Conservation (phyloP, 352 stramenopile species). For the Phytophthora fragariae region DNA sequence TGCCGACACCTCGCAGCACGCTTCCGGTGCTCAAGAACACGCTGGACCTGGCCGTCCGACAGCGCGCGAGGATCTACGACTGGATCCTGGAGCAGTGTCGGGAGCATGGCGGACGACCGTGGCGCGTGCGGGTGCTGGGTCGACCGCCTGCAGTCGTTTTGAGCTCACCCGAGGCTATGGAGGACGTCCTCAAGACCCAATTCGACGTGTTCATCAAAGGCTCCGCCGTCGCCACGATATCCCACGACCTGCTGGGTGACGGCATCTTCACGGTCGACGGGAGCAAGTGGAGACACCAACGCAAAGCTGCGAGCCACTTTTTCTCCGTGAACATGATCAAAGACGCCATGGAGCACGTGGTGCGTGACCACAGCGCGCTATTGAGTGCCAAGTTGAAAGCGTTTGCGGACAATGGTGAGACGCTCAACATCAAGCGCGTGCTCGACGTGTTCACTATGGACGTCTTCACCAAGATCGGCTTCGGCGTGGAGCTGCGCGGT, state of each 20-base stretch:
- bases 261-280: constrained; percentile 84
- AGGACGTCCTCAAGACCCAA: constrained; percentile 70
- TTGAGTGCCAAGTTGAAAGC: constrained; percentile 38
- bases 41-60: constrained; percentile 50
- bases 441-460: constrained; percentile 74
- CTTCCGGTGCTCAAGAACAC: constrained; percentile 67
- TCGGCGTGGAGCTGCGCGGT: constrained; percentile 63
- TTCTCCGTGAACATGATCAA: constrained; percentile 75
- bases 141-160: constrained; percentile 51
- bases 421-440: constrained; percentile 58
- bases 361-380: constrained; percentile 49
- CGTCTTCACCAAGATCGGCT: constrained; percentile 77
- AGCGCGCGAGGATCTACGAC: constrained; percentile 63
- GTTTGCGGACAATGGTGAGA: constrained; percentile 10
- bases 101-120: constrained; percentile 48
- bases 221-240: constrained; percentile 37
- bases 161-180: constrained; percentile 47
- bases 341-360: constrained; percentile 55
- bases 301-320: constrained; percentile 90
- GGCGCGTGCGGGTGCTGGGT: constrained; percentile 48
- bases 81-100: constrained; percentile 66
- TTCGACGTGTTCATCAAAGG: constrained; percentile 85
- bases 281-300: constrained; percentile 70
- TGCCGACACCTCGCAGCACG: constrained; percentile 56
- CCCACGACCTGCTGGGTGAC: constrained; percentile 70